Conservation (phyloP, 768 basidiomycete genomes). For the Mycena floridula region DNA sequence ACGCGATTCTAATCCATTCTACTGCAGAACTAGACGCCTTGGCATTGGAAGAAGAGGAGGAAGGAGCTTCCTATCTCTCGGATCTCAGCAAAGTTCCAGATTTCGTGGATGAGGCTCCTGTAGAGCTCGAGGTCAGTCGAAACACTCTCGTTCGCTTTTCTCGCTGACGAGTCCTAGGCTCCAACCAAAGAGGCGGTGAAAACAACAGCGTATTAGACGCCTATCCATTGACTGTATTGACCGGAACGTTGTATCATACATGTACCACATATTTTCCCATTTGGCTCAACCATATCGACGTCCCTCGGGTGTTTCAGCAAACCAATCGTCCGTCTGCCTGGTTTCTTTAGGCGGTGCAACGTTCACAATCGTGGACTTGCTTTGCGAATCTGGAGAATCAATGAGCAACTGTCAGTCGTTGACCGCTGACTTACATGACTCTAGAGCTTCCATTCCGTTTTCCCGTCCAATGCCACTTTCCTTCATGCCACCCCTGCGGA, state of each 20-base stretch:
- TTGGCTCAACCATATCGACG: slow-evolving; percentile 56
- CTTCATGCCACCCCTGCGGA: slow-evolving; percentile 91
- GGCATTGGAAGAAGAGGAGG: slow-evolving; percentile 87
- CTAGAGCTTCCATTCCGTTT: slow-evolving; percentile 77
- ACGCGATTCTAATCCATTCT: background rate
- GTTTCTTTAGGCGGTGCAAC: slow-evolving; percentile 58
- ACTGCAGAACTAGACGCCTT: slow-evolving; percentile 86
- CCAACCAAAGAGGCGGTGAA: slow-evolving; percentile 50
- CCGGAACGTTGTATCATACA: slow-evolving; percentile 3
- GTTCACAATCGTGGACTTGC: slow-evolving; percentile 77
- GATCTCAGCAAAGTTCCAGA: slow-evolving; percentile 87
- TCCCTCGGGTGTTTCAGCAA: slow-evolving; percentile 47
- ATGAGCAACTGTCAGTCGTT: background rate
- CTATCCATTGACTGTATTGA: slow-evolving; percentile 4
- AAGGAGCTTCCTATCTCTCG: slow-evolving; percentile 81
- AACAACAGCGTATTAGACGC: slow-evolving; percentile 34
- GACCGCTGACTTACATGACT: slow-evolving; percentile 52
- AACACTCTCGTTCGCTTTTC: background rate
- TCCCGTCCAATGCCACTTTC: slow-evolving; percentile 84
- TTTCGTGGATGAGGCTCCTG: slow-evolving; percentile 85
- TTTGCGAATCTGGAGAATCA: slow-evolving; percentile 61
- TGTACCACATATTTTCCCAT: background rate
- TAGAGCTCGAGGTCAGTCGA: slow-evolving; percentile 57
- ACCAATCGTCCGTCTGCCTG: slow-evolving; percentile 68
- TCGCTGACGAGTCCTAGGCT: slow-evolving; percentile 26